Percentiles rank a stretch among this genome's conserved stretches.
phyloP scores from a whole-genome alignment of 495 filamentous ascomycete genomes.

The Penicillium turbatum region DNA sequence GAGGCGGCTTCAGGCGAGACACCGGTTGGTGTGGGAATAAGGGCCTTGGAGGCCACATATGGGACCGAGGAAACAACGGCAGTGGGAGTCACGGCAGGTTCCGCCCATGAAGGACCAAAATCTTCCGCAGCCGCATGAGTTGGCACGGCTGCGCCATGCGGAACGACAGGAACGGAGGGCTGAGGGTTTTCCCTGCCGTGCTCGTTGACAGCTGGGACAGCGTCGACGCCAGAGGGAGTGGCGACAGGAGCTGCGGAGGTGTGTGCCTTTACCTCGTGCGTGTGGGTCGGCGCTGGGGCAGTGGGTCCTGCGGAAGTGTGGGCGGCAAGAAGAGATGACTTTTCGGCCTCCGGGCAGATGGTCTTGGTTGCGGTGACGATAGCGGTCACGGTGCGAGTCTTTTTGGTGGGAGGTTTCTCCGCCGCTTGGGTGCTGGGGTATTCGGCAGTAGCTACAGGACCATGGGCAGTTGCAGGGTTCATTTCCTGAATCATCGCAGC shows the following conservation, averaged over 20 bases:
- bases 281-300: neutral
- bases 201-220: neutral
- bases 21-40: constrained; percentile 14
- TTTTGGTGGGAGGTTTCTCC: neutral
- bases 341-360: constrained; percentile 2
- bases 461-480: neutral
- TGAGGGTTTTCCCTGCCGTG: neutral
- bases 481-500: neutral
- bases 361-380: neutral
- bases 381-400: constrained; percentile 6
- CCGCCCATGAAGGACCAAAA: neutral
- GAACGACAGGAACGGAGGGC: neutral
- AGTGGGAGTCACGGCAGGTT: neutral
- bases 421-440: neutral
- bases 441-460: neutral
- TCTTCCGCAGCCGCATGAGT: neutral
- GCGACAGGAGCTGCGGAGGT: neutral
- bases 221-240: neutral
- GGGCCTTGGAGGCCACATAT: constrained; percentile 10
- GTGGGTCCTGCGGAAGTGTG: neutral
- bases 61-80: neutral
- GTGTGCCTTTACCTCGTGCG: neutral
- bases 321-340: neutral
- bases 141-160: constrained; percentile 1
- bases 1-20: neutral